phyloP scores from a whole-genome alignment of 148 eudicot species.

The Silene conica region DNA sequence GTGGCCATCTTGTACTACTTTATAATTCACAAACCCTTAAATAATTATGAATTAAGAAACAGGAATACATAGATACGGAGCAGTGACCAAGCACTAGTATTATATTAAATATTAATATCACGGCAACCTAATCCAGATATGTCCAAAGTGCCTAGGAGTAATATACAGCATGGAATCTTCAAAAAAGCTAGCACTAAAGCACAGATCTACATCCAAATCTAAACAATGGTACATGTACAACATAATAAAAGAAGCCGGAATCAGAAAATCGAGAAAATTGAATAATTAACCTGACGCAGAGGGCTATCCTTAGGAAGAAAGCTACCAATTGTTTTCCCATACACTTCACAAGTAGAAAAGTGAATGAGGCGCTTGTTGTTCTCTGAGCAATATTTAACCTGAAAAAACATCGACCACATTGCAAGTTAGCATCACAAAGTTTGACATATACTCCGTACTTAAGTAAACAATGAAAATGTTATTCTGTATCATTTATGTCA shows the following conservation, averaged over 20 bases:
- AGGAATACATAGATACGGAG: neutral
- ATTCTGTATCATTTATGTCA: conserved; percentile 21
- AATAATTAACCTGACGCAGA: conserved; percentile 61
- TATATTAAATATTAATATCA: conserved; percentile 13
- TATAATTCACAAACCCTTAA: neutral
- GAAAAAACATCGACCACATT: conserved; percentile 34
- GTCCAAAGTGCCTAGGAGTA: neutral
- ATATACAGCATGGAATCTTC: conserved; percentile 8
- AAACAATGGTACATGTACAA: conserved; percentile 41
- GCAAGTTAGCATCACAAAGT: conserved; percentile 21
- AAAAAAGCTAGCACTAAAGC: conserved; percentile 21
- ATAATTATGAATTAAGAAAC: too few species aligned
- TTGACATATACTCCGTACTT: neutral
- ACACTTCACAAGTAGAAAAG: conserved; percentile 97
- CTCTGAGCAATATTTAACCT: conserved; percentile 99
- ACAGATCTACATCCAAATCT: conserved; percentile 23
- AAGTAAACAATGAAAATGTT: neutral
- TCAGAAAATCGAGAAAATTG: conserved; percentile 17
- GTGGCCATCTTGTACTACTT: neutral
- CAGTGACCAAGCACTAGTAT: neutral
- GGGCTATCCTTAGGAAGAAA: conserved; percentile 94
- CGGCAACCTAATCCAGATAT: neutral
- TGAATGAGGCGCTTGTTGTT: conserved; percentile 95
- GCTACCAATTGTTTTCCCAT: conserved; percentile 92
- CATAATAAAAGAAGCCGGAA: neutral